phyloP scores from a whole-genome alignment of 192 early-diverging fungal species.

The Coemansia aciculifera region DNA sequence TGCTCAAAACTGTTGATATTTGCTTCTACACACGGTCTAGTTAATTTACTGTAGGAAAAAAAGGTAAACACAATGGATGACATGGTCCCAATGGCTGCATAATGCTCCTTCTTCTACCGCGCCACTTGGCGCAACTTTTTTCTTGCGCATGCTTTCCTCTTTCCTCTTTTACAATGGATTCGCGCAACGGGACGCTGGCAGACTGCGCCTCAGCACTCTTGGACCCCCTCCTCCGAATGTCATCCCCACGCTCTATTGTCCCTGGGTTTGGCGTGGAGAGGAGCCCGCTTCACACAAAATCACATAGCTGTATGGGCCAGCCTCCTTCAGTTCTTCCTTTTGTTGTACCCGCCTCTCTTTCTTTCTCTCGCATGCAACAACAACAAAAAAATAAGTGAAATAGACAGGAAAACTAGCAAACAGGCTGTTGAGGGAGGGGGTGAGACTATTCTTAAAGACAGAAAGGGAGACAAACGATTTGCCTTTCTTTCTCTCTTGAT shows the following conservation, averaged over 20 bases:
- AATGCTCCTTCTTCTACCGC: not conserved
- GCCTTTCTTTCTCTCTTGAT: not conserved
- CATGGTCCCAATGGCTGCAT: not conserved
- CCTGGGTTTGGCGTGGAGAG: not conserved
- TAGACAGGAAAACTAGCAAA: not conserved
- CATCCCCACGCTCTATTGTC: slow-evolving; percentile 2
- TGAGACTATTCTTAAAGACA: not conserved
- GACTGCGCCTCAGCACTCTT: not conserved
- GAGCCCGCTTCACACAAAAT: not conserved
- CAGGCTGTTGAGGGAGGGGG: not conserved
- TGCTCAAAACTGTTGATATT: not conserved
- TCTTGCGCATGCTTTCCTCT: not conserved
- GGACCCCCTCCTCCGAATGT: not conserved
- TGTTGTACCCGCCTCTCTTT: slow-evolving; percentile 2
- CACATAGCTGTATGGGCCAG: not conserved
- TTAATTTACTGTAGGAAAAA: not conserved
- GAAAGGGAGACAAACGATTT: not conserved
- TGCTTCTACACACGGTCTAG: not conserved
- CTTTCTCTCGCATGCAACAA: not conserved
- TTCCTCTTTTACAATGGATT: not conserved
- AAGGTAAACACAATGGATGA: not conserved
- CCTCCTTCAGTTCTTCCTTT: not conserved
- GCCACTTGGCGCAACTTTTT: not conserved
- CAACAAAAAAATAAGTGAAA: not conserved
- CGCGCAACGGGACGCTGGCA: not conserved